Evolutionary conservation across 2,329 filamentous ascomycete species (phyloP).

Genomic region (Beauveria scarabaeidicola): DNA sequence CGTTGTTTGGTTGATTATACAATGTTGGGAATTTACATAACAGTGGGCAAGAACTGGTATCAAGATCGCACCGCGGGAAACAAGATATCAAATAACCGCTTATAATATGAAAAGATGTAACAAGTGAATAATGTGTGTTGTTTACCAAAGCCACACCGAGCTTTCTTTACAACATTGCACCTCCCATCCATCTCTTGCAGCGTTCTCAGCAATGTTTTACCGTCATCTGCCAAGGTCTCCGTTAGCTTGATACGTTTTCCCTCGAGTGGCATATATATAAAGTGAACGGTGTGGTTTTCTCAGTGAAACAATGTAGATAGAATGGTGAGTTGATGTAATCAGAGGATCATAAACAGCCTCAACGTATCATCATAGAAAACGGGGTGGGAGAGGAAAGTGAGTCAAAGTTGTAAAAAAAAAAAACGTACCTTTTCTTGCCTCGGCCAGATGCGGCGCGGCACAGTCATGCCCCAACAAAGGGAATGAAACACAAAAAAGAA

Average conservation of each 20-base stretch:
- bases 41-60: no score
- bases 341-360: constrained; percentile 41
- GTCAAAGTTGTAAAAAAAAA: background rate
- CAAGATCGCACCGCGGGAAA: no score
- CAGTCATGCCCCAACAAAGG: constrained; percentile 15
- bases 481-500: constrained; percentile 20
- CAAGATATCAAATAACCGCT: background rate
- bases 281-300: background rate
- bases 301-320: constrained; percentile 19
- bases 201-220: background rate
- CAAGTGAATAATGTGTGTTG: constrained; percentile 1
- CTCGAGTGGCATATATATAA: background rate
- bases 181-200: background rate
- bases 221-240: background rate
- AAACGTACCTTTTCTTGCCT: constrained; percentile 13
- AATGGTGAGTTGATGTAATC: constrained; percentile 29
- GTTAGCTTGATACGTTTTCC: background rate
- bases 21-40: no score
- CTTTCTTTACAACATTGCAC: background rate
- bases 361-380: constrained; percentile 32
- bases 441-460: background rate
- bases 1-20: background rate
- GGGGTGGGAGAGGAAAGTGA: background rate
- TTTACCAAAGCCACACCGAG: background rate
- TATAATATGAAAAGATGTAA: background rate